These are phyloP conservation scores for Pyronema domesticum DNA, from an alignment of 495 filamentous ascomycete species.

Conservation along the genomic window DNA sequence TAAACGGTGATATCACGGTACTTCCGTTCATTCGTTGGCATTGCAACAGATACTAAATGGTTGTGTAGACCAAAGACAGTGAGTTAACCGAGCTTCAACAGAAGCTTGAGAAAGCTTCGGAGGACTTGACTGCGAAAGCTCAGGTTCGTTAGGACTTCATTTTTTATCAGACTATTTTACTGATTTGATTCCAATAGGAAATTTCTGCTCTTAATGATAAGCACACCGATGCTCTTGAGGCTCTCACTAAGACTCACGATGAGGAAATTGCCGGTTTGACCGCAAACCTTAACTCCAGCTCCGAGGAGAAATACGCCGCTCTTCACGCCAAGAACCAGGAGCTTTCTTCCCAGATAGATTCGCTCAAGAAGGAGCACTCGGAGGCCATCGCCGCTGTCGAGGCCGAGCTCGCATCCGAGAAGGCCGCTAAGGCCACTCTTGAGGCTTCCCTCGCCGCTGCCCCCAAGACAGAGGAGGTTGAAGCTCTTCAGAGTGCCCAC, in stretches of 20 bases:
- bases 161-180: constrained; percentile 7
- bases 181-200: constrained; percentile 10
- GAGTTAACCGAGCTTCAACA: constrained; percentile 12
- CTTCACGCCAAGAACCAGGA: constrained; percentile 15
- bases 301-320: constrained; percentile 19
- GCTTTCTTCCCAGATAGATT: constrained; percentile 9
- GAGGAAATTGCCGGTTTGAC: constrained; percentile 11
- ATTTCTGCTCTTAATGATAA: constrained; percentile 14
- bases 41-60: neutral
- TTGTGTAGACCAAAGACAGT: constrained; percentile 14
- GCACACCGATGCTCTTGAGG: constrained; percentile 14
- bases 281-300: constrained; percentile 9
- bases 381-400: constrained; percentile 11
- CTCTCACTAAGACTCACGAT: constrained; percentile 11
- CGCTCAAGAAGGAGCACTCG: constrained; percentile 8
- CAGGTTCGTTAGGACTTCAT: constrained; percentile 16
- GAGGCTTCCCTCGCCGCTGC: constrained; percentile 13
- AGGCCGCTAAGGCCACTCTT: constrained; percentile 9
- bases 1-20: constrained; percentile 15
- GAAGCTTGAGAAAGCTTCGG: constrained; percentile 12
- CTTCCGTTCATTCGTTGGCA: neutral
- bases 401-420: constrained; percentile 13
- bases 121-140: constrained; percentile 15
- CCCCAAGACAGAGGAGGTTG: constrained; percentile 6
- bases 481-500: neutral